Evolutionary conservation across 371 early-diverging fungal genomes (phyloP).

Genomic region (Zychaea mexicana): DNA sequence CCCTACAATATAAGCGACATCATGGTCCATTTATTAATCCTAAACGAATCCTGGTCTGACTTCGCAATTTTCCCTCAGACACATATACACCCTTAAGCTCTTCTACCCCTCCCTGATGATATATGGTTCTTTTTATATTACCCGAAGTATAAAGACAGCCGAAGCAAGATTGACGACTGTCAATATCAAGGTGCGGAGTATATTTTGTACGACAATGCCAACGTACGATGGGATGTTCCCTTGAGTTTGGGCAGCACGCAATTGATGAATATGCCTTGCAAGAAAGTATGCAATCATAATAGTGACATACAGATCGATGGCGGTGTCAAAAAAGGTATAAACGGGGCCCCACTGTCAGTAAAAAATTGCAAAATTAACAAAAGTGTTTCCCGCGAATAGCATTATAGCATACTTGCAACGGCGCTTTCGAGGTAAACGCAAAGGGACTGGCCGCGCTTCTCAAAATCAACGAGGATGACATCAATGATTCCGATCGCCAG

Average conservation of each 20-base stretch:
- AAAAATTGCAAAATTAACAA: not conserved
- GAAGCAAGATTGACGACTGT: conserved; percentile 38
- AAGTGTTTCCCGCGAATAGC: not conserved
- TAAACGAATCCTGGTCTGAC: no score
- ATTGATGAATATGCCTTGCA: conserved; percentile 29
- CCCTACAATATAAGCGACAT: not conserved
- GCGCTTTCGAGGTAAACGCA: conserved; percentile 34
- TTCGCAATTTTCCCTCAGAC: no score
- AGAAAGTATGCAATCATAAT: conserved; percentile 31
- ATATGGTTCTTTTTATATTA: conserved; percentile 12
- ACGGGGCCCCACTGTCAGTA: conserved; percentile 40
- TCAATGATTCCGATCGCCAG: conserved; percentile 33
- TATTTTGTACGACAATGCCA: conserved; percentile 37
- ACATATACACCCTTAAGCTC: no score
- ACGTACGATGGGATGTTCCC: conserved; percentile 33
- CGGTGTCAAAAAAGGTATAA: conserved; percentile 42
- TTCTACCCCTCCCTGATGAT: no score
- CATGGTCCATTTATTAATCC: not conserved
- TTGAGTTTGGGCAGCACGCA: conserved; percentile 17
- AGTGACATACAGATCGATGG: conserved; percentile 45
- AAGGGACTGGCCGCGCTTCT: conserved; percentile 6
- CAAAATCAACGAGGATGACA: conserved; percentile 18
- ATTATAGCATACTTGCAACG: conserved; percentile 25
- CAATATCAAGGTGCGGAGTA: conserved; percentile 31
- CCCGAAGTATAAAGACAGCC: conserved; percentile 35